Base-by-base conservation (phyloP, 202 grass and related monocot species). In the Saccharum hybrid region DNA sequence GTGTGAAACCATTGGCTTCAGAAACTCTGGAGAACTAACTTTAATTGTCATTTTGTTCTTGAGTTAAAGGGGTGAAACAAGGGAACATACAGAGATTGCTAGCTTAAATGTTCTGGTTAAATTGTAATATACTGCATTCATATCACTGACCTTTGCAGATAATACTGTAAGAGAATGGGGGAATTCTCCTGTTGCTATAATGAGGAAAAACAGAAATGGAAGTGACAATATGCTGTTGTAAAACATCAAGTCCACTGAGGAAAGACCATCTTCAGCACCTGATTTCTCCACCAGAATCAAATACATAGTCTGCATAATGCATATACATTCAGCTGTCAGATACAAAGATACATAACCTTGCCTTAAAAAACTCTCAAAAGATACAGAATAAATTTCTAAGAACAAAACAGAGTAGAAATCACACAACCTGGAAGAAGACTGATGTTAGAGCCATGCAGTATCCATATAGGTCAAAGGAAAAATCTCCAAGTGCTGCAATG, bases 191-290 rank as follows among this genome's bases (percentile, higher is more conserved):
- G 92, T 98, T 86, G 96, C 89, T 76, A 98, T 89, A 60, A 95
- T 93, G 56, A 98, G 86, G 75, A 98, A 93, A 72, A 95, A 80
- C 67, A 98, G 85, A 93, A 93, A 98, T 67, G 96, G 96, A 88
- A 98, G 75, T 71, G 96, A 98, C 10, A 98, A 74, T 52, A 95
- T 74, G 39, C 92, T 78, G 62, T 95, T 98, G 76, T 98, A 98
- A n/a, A 94, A 98, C 96, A 98, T 98, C 46, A 98, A 71, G n/a
- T 98, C 96, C 66, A 93, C 75, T 9, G 96, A 95, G 10, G 96
- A 93, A 93, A 98, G 96, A 14, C 96, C 92, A 76, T 98, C 96
- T 68, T 98, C 96, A 8, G 89, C 90, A 2, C 96, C 96, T 71
- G 92, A 98, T 83, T 98, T 98, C 83, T 98, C 96, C 72, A 98